phyloP scores from a whole-genome alignment of 257 asterid species.

The Solanum peruvianum region DNA sequence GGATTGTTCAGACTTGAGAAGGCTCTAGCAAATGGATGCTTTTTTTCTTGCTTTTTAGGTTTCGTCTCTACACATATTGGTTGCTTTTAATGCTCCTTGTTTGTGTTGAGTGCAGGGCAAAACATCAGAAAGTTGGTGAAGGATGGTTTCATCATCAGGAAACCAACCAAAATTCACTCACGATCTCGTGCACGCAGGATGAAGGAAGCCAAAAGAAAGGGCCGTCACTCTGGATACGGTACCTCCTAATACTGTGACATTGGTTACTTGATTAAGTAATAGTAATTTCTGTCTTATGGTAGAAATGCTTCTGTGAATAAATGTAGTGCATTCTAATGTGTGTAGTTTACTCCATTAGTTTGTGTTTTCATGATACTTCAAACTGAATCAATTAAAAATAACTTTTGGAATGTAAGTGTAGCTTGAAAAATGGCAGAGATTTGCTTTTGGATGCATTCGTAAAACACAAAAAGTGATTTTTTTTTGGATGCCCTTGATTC shows the following conservation, averaged over 20 bases:
- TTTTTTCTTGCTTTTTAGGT: not conserved
- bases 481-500: not conserved
- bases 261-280: not conserved
- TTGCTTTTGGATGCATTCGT: not conserved
- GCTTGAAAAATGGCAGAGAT: not conserved
- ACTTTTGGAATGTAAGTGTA: not conserved
- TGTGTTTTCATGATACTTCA: not conserved
- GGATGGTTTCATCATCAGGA: constrained; percentile 92
- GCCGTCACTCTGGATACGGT: constrained; percentile 99
- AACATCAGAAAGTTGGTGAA: constrained; percentile 77
- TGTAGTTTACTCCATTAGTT: not conserved
- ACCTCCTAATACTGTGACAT: not conserved
- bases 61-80: not conserved
- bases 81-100: not conserved
- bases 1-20: not conserved
- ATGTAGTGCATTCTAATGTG: not conserved
- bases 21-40: not conserved
- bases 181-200: constrained; percentile 87
- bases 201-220: constrained; percentile 95
- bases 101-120: constrained; percentile 37
- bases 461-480: not conserved
- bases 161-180: constrained; percentile 94
- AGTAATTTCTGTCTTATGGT: not conserved
- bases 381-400: not conserved
- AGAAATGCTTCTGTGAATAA: not conserved